A percentile compares a stretch with the other conserved stretches of the same genome.
phyloP scores from a whole-genome alignment of 2,329 filamentous ascomycete species.

The Nemania sp. region DNA sequence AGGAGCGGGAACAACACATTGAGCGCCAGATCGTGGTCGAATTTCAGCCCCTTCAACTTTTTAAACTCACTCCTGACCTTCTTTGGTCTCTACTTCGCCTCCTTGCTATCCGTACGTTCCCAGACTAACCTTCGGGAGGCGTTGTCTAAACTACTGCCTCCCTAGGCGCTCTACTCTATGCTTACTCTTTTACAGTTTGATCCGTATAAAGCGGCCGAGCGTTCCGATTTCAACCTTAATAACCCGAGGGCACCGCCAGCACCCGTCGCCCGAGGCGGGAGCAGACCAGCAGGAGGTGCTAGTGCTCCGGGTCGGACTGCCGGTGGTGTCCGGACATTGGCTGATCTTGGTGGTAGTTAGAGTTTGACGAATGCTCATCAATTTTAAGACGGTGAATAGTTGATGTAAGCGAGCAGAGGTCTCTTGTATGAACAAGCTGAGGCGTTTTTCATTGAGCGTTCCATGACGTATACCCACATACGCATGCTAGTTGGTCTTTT shows the following conservation, averaged over 20 bases:
- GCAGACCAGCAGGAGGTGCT: conserved; percentile 48
- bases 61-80: conserved; percentile 65
- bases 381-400: neutral
- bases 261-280: conserved; percentile 41
- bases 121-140: neutral
- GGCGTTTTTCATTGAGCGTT: conserved; percentile 6
- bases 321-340: conserved; percentile 60
- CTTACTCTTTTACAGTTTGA: conserved; percentile 62
- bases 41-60: conserved; percentile 58
- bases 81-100: conserved; percentile 71
- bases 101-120: conserved; percentile 68
- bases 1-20: conserved; percentile 41
- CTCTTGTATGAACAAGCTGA: conserved; percentile 26
- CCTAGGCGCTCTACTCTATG: neutral
- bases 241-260: conserved; percentile 51
- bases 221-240: conserved; percentile 68
- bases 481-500: neutral
- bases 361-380: neutral
- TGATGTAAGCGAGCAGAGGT: neutral
- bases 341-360: conserved; percentile 60
- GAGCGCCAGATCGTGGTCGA: conserved; percentile 42
- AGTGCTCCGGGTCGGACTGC: conserved; percentile 42
- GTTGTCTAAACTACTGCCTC: neutral
- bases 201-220: conserved; percentile 70
- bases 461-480: neutral